A percentile compares a stretch with the other conserved stretches of the same genome.
phyloP scores from a whole-genome alignment of 257 asterid species.

The Ocimum tenuiflorum region DNA sequence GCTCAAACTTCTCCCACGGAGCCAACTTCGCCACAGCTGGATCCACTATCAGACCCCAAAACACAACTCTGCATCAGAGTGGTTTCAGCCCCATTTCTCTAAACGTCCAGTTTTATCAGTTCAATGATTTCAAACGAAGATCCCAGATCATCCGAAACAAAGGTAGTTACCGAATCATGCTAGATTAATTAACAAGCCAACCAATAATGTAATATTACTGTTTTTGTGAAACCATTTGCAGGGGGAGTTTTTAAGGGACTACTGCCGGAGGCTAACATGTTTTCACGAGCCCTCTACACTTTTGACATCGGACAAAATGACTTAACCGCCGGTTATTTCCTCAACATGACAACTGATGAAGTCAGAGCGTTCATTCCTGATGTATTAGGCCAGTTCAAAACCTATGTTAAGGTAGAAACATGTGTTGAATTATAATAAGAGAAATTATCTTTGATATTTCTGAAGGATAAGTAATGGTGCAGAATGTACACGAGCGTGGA shows the following conservation, averaged over 20 bases:
- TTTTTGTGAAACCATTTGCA: slow-evolving; percentile 7
- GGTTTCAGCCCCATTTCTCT: slow-evolving; percentile 82
- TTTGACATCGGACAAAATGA: slow-evolving; percentile 93
- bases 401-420: slow-evolving; percentile 45
- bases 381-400: slow-evolving; percentile 52
- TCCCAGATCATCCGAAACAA: slow-evolving; percentile 46
- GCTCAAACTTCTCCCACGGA: slow-evolving; percentile 79
- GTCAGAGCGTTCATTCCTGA: slow-evolving; percentile 71
- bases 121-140: slow-evolving; percentile 55
- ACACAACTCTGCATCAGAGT: slow-evolving; percentile 60
- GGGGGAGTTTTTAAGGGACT: slow-evolving; percentile 43
- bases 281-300: slow-evolving; percentile 57
- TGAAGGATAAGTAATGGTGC: background rate
- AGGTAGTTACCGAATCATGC: slow-evolving; percentile 20
- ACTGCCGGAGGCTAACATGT: slow-evolving; percentile 43
- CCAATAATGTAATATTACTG: too few species aligned
- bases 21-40: slow-evolving; percentile 96
- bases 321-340: slow-evolving; percentile 63
- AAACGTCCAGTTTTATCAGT: slow-evolving; percentile 53
- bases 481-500: slow-evolving; percentile 51
- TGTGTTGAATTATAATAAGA: too few species aligned
- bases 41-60: slow-evolving; percentile 77
- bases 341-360: slow-evolving; percentile 65
- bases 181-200: too few species aligned
- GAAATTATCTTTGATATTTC: too few species aligned